These are phyloP conservation scores for Microbotryomycetes sp. DNA, from an alignment of 1,284 basidiomycete genomes.

Conservation along the genomic window DNA sequence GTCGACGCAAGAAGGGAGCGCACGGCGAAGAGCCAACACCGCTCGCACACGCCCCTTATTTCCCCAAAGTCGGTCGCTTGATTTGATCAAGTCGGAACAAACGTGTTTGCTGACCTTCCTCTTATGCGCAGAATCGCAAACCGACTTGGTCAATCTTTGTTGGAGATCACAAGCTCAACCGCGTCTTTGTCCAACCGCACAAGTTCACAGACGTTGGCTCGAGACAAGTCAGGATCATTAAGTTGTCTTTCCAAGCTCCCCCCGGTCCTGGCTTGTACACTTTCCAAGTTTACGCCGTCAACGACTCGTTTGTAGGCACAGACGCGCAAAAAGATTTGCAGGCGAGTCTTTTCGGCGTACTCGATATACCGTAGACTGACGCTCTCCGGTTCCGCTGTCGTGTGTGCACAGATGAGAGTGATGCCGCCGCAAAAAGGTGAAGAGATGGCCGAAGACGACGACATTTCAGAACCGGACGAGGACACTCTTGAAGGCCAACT, in stretches of 20 bases:
- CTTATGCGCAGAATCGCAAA: conserved; percentile 56
- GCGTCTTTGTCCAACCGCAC: conserved; percentile 83
- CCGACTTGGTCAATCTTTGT: conserved; percentile 82
- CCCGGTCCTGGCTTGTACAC: conserved; percentile 75
- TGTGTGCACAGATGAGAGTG: conserved; percentile 61
- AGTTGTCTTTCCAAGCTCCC: conserved; percentile 91
- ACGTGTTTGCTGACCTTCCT: conserved; percentile 5
- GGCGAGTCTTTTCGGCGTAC: conserved; percentile 46
- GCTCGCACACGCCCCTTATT: conserved; percentile 83
- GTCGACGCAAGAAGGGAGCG: conserved; percentile 52
- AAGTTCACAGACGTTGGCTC: conserved; percentile 61
- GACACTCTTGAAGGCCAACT: conserved; percentile 95
- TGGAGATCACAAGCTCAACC: conserved; percentile 81
- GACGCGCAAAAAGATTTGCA: conserved; percentile 65
- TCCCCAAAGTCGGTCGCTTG: conserved; percentile 63
- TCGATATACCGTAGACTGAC: conserved; percentile 19
- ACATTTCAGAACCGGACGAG: conserved; percentile 93
- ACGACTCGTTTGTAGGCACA: conserved; percentile 81
- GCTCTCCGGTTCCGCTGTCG: neutral
- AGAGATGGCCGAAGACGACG: conserved; percentile 53
- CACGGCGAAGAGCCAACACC: conserved; percentile 48
- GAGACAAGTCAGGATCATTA: conserved; percentile 70
- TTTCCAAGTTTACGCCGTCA: conserved; percentile 78
- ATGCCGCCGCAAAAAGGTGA: conserved; percentile 59
- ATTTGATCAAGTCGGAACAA: neutral